Percentiles rank a stretch among this genome's conserved stretches.
Evolutionary conservation across 2,329 filamentous ascomycete genomes (phyloP).

Genomic region (Aspergillus latus): DNA sequence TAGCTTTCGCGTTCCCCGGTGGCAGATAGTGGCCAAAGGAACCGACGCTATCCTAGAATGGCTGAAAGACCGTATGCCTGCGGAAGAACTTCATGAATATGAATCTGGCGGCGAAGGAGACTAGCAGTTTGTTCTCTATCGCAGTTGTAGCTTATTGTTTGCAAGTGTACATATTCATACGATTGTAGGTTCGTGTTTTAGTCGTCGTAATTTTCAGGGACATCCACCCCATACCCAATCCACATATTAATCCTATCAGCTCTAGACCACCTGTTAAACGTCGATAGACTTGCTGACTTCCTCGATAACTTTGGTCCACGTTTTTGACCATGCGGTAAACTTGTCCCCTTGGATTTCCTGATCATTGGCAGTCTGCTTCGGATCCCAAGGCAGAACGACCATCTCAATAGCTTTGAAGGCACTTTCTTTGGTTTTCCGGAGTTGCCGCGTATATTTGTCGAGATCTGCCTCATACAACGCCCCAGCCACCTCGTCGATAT

Average conservation of each 20-base stretch:
- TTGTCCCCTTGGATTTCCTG: conserved; percentile 64
- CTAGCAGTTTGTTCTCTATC: neutral
- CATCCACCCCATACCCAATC: neutral
- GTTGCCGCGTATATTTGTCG: conserved; percentile 33
- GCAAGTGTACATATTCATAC: conserved; percentile 8
- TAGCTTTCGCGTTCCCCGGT: conserved; percentile 81
- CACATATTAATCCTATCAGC: too few relatives aligned
- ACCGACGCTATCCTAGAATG: conserved; percentile 81
- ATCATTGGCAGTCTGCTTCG: conserved; percentile 50
- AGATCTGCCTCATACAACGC: conserved; percentile 45
- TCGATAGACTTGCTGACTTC: conserved; percentile 38
- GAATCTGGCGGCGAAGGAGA: conserved; percentile 27
- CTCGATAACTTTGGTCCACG: conserved; percentile 51
- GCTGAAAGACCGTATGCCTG: conserved; percentile 72
- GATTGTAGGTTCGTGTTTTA: conserved; percentile 10
- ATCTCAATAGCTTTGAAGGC: conserved; percentile 70
- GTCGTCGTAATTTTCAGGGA: neutral
- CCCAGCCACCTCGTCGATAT: conserved; percentile 48
- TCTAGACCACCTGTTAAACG: neutral
- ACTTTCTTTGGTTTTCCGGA: conserved; percentile 33
- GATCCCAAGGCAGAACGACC: conserved; percentile 69
- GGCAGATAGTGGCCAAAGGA: conserved; percentile 79
- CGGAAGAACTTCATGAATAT: conserved; percentile 42
- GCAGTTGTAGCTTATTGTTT: neutral
- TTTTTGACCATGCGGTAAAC: conserved; percentile 73